Percentiles rank a stretch among this genome's conserved stretches.
Conservation (phyloP, 495 filamentous ascomycete species). For the Xanthoparmelia taractica region DNA sequence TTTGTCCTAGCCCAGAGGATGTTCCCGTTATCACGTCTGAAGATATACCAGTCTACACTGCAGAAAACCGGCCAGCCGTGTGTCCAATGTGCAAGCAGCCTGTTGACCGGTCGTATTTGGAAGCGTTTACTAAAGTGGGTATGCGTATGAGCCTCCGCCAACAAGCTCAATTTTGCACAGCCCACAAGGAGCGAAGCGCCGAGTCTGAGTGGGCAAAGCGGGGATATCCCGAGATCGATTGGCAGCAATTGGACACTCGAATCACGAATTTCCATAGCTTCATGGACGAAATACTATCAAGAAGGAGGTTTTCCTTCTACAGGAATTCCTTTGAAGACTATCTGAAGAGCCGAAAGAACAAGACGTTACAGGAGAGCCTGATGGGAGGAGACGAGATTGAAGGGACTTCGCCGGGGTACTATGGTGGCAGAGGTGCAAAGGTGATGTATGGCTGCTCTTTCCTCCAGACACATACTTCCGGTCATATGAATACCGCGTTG, state of each 20-base stretch:
- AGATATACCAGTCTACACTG: not conserved
- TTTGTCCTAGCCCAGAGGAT: not conserved
- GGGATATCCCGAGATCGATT: constrained; percentile 74
- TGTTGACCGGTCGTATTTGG: constrained; percentile 47
- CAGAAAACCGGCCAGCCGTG: not conserved
- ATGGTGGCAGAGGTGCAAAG: constrained; percentile 68
- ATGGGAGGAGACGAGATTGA: constrained; percentile 33
- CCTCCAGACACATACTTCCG: not conserved
- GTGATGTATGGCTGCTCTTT: constrained; percentile 44
- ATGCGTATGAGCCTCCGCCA: constrained; percentile 51
- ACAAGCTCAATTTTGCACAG: constrained; percentile 61
- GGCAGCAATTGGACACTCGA: constrained; percentile 58
- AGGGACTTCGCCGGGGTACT: constrained; percentile 66
- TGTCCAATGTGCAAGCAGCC: constrained; percentile 65
- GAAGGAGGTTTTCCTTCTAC: constrained; percentile 51
- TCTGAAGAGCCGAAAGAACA: constrained; percentile 53
- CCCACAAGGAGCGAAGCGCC: constrained; percentile 56
- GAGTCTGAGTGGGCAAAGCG: constrained; percentile 50
- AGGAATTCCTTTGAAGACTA: constrained; percentile 50
- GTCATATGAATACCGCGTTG: not conserved
- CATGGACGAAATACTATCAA: constrained; percentile 53
- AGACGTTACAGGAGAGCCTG: constrained; percentile 48
- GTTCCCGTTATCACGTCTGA: constrained; percentile 1
- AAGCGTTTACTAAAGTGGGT: constrained; percentile 36
- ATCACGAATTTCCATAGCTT: constrained; percentile 47